Base-by-base conservation (phyloP, 805 yeast genomes). In the Ogataea wickerhamii region DNA sequence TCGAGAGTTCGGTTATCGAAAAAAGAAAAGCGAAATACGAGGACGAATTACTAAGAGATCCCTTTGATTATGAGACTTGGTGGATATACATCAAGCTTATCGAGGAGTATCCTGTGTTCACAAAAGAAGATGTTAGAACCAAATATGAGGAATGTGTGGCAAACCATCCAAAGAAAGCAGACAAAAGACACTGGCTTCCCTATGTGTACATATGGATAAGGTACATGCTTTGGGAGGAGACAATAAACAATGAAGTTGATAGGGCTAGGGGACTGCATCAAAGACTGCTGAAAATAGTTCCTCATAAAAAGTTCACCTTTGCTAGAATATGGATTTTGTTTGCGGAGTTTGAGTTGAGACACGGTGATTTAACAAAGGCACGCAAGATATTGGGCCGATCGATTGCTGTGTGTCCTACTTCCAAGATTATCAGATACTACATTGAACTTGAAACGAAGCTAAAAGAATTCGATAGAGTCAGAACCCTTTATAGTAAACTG, bases 391-490 rank as follows among this genome's bases (percentile, higher is more conserved):
- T 87, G 18, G 96, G 96, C 0, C 66, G 71, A 34, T 74, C 86
- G 0, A 67, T 91, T 14, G 97, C 95, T 0, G 62, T 69, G 32
- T 71, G 74, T 30, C 83, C 87, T 0, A 81, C 78, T 52, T 65
- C 61, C 1, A 76, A 75, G 36, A 59, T 86, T 0, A 78, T 82
- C 53, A 66, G 64, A 44, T 68, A 68, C 43, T 93, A 93, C 60
- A 80, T 91, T 32, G 66, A 63, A 1, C 47, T 88, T 24, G 97
- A 91, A 55, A 66, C 65, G 26, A 64, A 68, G 37, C 57, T 89
- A 32, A 84, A 83, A 25, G 93, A 88, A 51, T 84, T 84, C 68
- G 94, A 83, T 43, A 63, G 96, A 24, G 88, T 82, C 6, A 64
- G 98, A 22, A 78, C 66, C 55, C 53, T 93, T 3, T 87, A 78